Evolutionary conservation across 805 yeast genomes (phyloP).

Genomic region (Kluyveromyces dobzhanskii): DNA sequence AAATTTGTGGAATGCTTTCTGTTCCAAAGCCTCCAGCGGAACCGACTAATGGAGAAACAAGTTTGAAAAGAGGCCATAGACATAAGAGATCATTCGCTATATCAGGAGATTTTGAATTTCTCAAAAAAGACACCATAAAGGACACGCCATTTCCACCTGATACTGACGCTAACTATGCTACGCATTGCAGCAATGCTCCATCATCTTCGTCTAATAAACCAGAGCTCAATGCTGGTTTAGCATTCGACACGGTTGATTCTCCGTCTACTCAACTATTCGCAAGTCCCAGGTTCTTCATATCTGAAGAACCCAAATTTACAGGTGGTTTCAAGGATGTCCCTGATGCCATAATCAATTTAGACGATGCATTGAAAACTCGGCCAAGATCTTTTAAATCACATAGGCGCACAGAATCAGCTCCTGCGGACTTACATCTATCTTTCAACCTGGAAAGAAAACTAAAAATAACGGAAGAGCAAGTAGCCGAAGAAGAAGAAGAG

Average conservation of each 20-base stretch:
- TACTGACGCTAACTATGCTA: neutral
- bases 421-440: conserved; percentile 36
- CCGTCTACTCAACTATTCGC: neutral
- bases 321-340: conserved; percentile 33
- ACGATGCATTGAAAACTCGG: conserved; percentile 39
- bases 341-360: conserved; percentile 49
- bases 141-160: neutral
- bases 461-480: conserved; percentile 10
- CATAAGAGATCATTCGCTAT: conserved; percentile 85
- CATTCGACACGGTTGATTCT: neutral
- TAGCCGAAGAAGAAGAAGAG: conserved; percentile 12
- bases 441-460: conserved; percentile 6
- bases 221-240: neutral
- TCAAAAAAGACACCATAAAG: conserved; percentile 17
- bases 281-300: conserved; percentile 26
- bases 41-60: conserved; percentile 11
- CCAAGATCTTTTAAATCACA: conserved; percentile 31
- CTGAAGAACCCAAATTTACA: conserved; percentile 26
- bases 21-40: conserved; percentile 4
- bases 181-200: neutral
- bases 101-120: conserved; percentile 71
- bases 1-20: neutral
- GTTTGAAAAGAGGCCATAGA: conserved; percentile 50
- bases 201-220: neutral
- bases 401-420: conserved; percentile 50